These are phyloP conservation scores for Barbarea vulgaris DNA, from an alignment of 345 rosid genomes.

Conservation along the genomic window DNA sequence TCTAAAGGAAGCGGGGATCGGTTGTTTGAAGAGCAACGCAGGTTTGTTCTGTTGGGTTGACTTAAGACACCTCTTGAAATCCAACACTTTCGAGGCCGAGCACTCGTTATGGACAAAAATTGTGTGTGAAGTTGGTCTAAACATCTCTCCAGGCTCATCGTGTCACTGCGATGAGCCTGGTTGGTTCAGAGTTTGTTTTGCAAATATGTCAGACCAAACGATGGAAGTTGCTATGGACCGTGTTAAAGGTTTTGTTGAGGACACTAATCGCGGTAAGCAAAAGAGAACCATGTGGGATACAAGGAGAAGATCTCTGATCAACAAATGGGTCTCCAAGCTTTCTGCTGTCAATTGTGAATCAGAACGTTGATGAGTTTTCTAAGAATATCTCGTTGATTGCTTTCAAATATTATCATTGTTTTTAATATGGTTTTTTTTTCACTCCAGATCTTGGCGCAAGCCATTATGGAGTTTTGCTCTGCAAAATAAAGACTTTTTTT, in stretches of 20 bases:
- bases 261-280: constrained; percentile 10
- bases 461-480: constrained; percentile 4
- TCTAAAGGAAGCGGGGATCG: constrained; percentile 55
- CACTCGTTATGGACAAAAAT: constrained; percentile 67
- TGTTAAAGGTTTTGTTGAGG: constrained; percentile 42
- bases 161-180: constrained; percentile 91
- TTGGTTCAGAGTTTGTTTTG: constrained; percentile 86
- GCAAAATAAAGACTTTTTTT: constrained; percentile 19
- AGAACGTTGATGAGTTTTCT: constrained; percentile 37
- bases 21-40: constrained; percentile 67
- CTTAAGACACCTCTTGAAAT: constrained; percentile 59
- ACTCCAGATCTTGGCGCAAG: constrained; percentile 31
- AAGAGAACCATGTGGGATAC: constrained; percentile 42
- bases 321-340: constrained; percentile 51
- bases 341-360: constrained; percentile 37
- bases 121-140: constrained; percentile 63
- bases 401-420: constrained; percentile 11
- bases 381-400: neutral
- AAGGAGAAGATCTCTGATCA: constrained; percentile 39
- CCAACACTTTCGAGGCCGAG: constrained; percentile 68
- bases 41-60: constrained; percentile 94
- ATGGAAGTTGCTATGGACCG: constrained; percentile 57
- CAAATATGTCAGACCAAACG: constrained; percentile 59
- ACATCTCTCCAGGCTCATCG: constrained; percentile 82
- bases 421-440: constrained; percentile 24